phyloP scores from a whole-genome alignment of 768 basidiomycete species.

The Mycena maculata region DNA sequence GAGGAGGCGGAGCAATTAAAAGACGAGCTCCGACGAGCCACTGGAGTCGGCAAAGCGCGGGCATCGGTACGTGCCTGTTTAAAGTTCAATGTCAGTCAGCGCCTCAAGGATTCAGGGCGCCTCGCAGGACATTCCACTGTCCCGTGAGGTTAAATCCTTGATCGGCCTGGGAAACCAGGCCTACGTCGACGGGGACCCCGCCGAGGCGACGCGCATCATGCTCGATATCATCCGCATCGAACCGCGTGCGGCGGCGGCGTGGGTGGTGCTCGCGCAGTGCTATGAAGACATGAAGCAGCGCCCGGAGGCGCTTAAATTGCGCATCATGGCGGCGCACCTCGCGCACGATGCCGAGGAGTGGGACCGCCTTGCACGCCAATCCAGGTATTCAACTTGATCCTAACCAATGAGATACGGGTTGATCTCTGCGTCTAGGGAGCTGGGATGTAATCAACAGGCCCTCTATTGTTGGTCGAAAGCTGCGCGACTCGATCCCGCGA shows the following conservation, averaged over 20 bases:
- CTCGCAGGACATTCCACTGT: neutral
- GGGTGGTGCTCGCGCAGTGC: constrained; percentile 89
- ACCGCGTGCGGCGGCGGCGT: constrained; percentile 82
- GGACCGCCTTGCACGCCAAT: constrained; percentile 82
- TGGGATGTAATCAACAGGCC: constrained; percentile 84
- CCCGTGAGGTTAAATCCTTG: constrained; percentile 43
- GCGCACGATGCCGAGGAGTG: constrained; percentile 85
- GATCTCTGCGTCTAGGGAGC: constrained; percentile 55
- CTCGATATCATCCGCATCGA: constrained; percentile 95
- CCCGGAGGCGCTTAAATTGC: constrained; percentile 80
- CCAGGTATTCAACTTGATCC: constrained; percentile 58
- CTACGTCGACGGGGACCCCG: constrained; percentile 76
- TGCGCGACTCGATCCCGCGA: constrained; percentile 79
- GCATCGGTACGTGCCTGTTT: too few species aligned
- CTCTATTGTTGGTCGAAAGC: constrained; percentile 92
- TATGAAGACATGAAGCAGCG: constrained; percentile 77
- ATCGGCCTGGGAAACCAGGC: constrained; percentile 90
- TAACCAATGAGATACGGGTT: neutral
- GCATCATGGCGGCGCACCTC: constrained; percentile 92
- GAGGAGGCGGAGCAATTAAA: neutral
- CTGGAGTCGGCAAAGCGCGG: too few species aligned
- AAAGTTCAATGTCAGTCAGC: too few species aligned
- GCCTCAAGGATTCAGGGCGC: too few species aligned
- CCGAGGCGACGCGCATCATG: constrained; percentile 81
- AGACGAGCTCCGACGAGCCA: too few species aligned